Evolutionary conservation across 345 rosid genomes (phyloP), one percentile per base, ranked within the genome.

Genomic region (Sonneratia alba): DNA sequence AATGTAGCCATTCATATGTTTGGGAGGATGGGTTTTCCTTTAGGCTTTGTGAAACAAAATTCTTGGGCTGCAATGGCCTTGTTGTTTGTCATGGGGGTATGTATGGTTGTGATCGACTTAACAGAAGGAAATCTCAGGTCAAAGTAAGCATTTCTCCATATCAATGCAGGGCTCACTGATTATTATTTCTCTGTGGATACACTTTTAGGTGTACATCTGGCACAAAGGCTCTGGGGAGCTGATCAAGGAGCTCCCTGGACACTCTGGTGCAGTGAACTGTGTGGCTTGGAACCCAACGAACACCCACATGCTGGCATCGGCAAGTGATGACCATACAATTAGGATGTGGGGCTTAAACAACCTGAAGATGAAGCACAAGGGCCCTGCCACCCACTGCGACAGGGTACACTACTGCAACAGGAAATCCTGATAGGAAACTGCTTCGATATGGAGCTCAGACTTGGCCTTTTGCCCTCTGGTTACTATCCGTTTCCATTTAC

Each of bases 151-250:
- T 57, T 27, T 57, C 21, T 9, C 34, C 11, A 1, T 62, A 32
- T 12, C 37, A 4, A 18, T 69, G 27, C 34, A 27, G 34, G 71
- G 22, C 34, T 67, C 13, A 56, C 66, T 66, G 51, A 12, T 70
- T 45, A 69, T 63, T 37, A 36, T 47, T 51, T 75, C 49, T 37
- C 67, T 75, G 36, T 64, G 0, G 40, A 18, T 10, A 57, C 56
- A 64, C 55, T 53, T 77, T 72, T 77, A 89, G 93, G 91, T 89
- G 72, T 87, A 87, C 73, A 75, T 89, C 51, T 89, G 91, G 91
- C 89, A 84, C 72, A 80, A 82, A 78, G 81, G 80, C 53, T 74
- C 87, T 0, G 79, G 83, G 37, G 86, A 85, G 65, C 87, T 79
- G 71, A 71, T 89, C 42, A 78, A 71, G 79, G 79, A 83, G 42